Percentiles rank a stretch among this genome's conserved stretches.
Conservation (phyloP, 2,329 filamentous ascomycete species). For the Cyphellophora attinorum region DNA sequence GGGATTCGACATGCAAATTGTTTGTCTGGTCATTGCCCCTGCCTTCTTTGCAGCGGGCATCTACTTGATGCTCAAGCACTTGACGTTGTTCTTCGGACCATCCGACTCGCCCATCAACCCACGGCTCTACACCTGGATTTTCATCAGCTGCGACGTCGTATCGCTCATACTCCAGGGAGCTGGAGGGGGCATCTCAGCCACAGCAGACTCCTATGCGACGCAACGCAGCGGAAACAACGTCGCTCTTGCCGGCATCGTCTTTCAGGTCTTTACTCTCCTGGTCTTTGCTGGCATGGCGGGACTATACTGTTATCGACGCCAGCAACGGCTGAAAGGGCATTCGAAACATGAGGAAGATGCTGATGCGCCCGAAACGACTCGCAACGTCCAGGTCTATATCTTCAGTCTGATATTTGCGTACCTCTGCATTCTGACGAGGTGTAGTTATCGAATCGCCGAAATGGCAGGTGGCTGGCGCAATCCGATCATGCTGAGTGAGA, state of each 20-base stretch:
- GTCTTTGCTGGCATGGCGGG: conserved; percentile 23
- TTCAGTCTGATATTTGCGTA: conserved; percentile 22
- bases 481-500: too few species aligned
- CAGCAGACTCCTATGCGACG: too few species aligned
- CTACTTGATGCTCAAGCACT: conserved; percentile 37
- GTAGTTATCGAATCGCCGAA: conserved; percentile 40
- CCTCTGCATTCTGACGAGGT: conserved; percentile 35
- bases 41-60: conserved; percentile 53
- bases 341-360: too few species aligned
- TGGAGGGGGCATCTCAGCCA: conserved; percentile 31
- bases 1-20: conserved; percentile 55
- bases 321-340: too few species aligned
- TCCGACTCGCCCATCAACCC: conserved; percentile 30
- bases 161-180: conserved; percentile 30
- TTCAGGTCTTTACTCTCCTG: conserved; percentile 30
- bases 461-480: too few species aligned
- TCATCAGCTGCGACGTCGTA: conserved; percentile 30
- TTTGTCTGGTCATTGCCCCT: conserved; percentile 42
- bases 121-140: conserved; percentile 23
- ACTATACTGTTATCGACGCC: too few species aligned
- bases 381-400: conserved; percentile 10
- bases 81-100: conserved; percentile 26
- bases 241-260: conserved; percentile 28
- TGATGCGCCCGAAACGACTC: conserved; percentile 4
- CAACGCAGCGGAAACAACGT: conserved; percentile 18